A percentile compares a stretch with the other conserved stretches of the same genome.
Evolutionary conservation across 805 yeast genomes (phyloP).

Genomic region (Pichia sporocuriosa): DNA sequence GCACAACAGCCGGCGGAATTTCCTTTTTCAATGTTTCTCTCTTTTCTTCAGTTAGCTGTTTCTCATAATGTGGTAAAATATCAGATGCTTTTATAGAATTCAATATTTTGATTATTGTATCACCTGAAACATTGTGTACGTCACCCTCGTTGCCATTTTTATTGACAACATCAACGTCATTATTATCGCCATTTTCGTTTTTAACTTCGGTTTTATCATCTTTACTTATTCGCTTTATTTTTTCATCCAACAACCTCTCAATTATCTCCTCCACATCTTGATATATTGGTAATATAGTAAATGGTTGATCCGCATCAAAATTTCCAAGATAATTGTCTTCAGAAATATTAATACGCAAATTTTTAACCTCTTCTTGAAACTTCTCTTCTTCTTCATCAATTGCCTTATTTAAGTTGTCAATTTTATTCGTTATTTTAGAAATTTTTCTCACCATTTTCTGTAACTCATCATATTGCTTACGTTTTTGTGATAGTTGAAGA

Average conservation of each 20-base stretch:
- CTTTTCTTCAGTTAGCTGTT: conserved; percentile 7
- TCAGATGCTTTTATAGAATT: conserved; percentile 14
- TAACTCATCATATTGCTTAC: conserved; percentile 47
- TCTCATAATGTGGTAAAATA: conserved; percentile 6
- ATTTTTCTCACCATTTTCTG: conserved; percentile 37
- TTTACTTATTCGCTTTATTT: not conserved
- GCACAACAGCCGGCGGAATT: conserved; percentile 43
- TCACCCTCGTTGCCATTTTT: too few relatives aligned
- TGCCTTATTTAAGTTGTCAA: conserved; percentile 54
- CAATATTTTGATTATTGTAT: conserved; percentile 3
- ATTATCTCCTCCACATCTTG: conserved; percentile 38
- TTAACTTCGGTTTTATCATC: not conserved
- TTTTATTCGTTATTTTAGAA: conserved; percentile 46
- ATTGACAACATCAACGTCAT: not conserved
- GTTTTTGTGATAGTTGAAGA: conserved; percentile 38
- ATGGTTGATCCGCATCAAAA: conserved; percentile 90
- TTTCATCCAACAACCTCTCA: conserved; percentile 1
- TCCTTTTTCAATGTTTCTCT: conserved; percentile 15
- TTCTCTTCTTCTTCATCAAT: conserved; percentile 54
- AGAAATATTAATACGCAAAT: conserved; percentile 26
- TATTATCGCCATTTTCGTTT: not conserved
- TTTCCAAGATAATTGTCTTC: conserved; percentile 43
- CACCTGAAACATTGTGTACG: not conserved
- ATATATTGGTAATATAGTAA: conserved; percentile 56
- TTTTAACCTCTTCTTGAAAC: conserved; percentile 37